phyloP scores from a whole-genome alignment of 495 filamentous ascomycete species.

The Podospora conica region DNA sequence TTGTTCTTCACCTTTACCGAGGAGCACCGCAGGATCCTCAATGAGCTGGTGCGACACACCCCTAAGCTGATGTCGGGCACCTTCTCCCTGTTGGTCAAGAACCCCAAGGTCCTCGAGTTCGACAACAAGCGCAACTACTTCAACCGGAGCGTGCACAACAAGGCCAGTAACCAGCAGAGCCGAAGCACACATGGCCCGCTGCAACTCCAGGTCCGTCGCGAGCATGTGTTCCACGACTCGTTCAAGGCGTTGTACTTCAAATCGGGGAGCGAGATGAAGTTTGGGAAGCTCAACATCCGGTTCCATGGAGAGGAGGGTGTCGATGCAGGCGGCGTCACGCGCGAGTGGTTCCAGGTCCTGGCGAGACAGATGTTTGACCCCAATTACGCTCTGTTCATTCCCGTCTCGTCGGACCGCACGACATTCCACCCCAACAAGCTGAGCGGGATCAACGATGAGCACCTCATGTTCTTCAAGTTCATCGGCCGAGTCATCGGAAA shows the following conservation, averaged over 20 bases:
- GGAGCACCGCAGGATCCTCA: constrained; percentile 95
- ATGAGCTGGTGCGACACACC: constrained; percentile 93
- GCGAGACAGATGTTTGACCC: constrained; percentile 98
- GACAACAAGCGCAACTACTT: constrained; percentile 99
- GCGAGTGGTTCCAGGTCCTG: constrained; percentile 99
- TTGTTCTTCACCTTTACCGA: constrained; percentile 99
- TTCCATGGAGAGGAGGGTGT: constrained; percentile 98
- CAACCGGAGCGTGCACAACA: constrained; percentile 81
- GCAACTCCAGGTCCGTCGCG: constrained; percentile 83
- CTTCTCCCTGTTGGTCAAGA: constrained; percentile 92
- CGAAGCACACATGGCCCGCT: constrained; percentile 59
- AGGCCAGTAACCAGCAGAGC: constrained; percentile 55
- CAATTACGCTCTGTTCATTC: constrained; percentile 92
- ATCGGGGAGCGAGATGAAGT: constrained; percentile 90
- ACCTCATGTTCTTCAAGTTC: constrained; percentile 98
- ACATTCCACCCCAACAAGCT: constrained; percentile 97
- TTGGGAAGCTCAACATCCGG: constrained; percentile 92
- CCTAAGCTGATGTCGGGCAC: constrained; percentile 98
- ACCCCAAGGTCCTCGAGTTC: constrained; percentile 97
- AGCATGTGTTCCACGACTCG: constrained; percentile 96
- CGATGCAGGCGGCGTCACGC: constrained; percentile 93
- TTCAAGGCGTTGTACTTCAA: constrained; percentile 97
- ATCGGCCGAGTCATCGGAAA: constrained; percentile 98
- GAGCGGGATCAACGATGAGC: constrained; percentile 89
- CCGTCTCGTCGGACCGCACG: constrained; percentile 94